A percentile compares a stretch with the other conserved stretches of the same genome.
Evolutionary conservation across 176 grass and related monocot species (phyloP).

Genomic region (Bolboschoenus planiculmis): DNA sequence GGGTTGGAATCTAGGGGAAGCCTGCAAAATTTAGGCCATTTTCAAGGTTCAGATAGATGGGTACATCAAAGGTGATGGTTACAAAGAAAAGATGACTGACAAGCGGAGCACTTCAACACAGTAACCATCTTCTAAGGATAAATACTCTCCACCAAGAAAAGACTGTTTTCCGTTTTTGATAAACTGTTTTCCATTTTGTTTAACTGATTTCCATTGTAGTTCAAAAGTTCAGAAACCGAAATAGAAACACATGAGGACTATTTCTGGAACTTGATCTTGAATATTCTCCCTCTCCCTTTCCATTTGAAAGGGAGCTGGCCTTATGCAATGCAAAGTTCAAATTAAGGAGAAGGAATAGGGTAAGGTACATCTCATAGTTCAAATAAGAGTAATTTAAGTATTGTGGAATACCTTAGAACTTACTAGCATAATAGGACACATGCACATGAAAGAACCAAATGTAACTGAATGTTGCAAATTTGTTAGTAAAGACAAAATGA

Average conservation of each 20-base stretch:
- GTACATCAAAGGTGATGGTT: neutral
- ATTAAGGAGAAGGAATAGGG: neutral
- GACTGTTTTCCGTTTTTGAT: neutral
- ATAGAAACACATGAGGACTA: neutral
- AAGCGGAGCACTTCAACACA: neutral
- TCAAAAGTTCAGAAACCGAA: neutral
- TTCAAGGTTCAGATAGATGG: neutral
- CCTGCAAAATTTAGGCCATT: neutral
- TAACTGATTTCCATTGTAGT: neutral
- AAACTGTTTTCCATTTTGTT: neutral
- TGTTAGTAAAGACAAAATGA: neutral
- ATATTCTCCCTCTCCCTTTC: neutral
- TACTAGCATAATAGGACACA: neutral
- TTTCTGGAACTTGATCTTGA: neutral
- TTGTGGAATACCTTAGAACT: too few species aligned
- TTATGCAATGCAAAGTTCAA: neutral
- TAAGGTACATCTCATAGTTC: neutral
- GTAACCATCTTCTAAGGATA: neutral
- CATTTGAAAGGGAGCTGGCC: neutral
- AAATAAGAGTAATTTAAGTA: neutral
- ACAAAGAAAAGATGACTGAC: neutral
- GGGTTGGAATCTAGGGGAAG: slow-evolving; percentile 34
- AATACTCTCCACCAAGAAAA: neutral
- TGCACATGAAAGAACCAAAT: neutral
- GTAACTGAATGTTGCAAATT: neutral